Conservation (phyloP, 1,139 yeast species). For the Arxiozyma heterogenica region DNA sequence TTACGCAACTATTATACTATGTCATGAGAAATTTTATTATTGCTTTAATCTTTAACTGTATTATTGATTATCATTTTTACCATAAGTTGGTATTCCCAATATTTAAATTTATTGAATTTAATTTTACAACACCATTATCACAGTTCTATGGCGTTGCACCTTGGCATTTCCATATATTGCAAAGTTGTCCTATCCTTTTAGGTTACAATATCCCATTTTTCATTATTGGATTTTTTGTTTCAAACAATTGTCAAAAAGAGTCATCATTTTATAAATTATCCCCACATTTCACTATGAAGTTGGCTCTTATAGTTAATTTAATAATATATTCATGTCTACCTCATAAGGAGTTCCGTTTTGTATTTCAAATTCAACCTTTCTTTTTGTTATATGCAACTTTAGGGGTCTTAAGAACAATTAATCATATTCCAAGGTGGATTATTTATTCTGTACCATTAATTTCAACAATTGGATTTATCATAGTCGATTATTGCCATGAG, state of each 20-base stretch:
- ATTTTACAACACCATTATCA: slow-evolving; percentile 63
- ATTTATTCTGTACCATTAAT: slow-evolving; percentile 21
- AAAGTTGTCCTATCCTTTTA: slow-evolving; percentile 70
- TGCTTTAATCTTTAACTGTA: slow-evolving; percentile 30
- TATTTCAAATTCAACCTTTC: slow-evolving; percentile 80
- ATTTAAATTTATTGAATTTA: slow-evolving; percentile 63
- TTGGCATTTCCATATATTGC: slow-evolving; percentile 75
- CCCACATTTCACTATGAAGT: slow-evolving; percentile 9
- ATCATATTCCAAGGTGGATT: slow-evolving; percentile 2
- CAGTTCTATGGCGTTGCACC: slow-evolving; percentile 80
- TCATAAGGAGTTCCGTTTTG: slow-evolving; percentile 87
- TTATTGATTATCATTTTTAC: slow-evolving; percentile 56
- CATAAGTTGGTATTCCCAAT: slow-evolving; percentile 52
- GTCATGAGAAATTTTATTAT: slow-evolving; percentile 19
- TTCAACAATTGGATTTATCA: slow-evolving; percentile 34
- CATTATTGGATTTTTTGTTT: slow-evolving; percentile 33
- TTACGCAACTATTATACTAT: slow-evolving; percentile 16
- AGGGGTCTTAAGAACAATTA: slow-evolving; percentile 22
- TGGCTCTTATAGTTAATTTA: slow-evolving; percentile 37
- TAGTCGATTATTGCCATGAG: slow-evolving; percentile 48
- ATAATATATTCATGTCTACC: slow-evolving; percentile 51
- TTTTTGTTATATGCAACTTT: slow-evolving; percentile 39
- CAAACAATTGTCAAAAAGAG: background rate
- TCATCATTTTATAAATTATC: slow-evolving; percentile 2
- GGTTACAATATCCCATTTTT: slow-evolving; percentile 60